Evolutionary conservation across 2,329 filamentous ascomycete species (phyloP).

Genomic region (Coleophoma cylindrospora): DNA sequence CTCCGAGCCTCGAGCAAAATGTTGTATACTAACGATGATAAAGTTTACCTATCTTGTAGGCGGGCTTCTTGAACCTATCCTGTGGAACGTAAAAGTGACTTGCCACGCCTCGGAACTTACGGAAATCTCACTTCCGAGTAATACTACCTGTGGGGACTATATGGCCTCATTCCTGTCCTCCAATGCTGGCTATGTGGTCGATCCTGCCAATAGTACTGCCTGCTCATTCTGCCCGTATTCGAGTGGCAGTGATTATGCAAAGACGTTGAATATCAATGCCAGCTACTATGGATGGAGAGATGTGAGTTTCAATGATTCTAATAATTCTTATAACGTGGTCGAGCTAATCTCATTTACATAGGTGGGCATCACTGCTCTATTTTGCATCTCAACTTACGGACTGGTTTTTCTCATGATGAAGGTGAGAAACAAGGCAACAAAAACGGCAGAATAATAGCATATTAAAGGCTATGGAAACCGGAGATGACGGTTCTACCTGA

Average conservation of each 20-base stretch:
- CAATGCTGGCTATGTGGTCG: constrained; percentile 38
- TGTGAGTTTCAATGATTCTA: too few relatives aligned
- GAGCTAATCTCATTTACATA: too few relatives aligned
- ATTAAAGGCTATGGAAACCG: too few relatives aligned
- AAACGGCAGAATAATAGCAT: constrained; percentile 30
- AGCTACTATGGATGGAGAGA: constrained; percentile 65
- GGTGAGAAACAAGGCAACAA: constrained; percentile 39
- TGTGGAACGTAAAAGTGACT: constrained; percentile 47
- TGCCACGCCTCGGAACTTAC: constrained; percentile 48
- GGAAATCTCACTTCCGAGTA: constrained; percentile 24
- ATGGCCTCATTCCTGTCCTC: constrained; percentile 46
- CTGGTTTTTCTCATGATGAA: constrained; percentile 43
- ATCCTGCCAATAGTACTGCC: constrained; percentile 51
- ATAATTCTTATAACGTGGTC: too few relatives aligned
- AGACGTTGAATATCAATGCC: constrained; percentile 51
- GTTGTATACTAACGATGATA: constrained; percentile 52
- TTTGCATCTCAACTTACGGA: constrained; percentile 35
- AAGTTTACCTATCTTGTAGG: constrained; percentile 59
- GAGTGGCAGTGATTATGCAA: constrained; percentile 53
- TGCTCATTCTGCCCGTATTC: constrained; percentile 60
- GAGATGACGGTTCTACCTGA: too few relatives aligned
- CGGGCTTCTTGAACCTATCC: constrained; percentile 44
- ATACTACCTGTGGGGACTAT: constrained; percentile 53
- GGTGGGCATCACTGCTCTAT: constrained; percentile 40
- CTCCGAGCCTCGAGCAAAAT: too few relatives aligned